Base-by-base conservation (phyloP, 2,329 filamentous ascomycete genomes). In the Penicillium sp. region DNA sequence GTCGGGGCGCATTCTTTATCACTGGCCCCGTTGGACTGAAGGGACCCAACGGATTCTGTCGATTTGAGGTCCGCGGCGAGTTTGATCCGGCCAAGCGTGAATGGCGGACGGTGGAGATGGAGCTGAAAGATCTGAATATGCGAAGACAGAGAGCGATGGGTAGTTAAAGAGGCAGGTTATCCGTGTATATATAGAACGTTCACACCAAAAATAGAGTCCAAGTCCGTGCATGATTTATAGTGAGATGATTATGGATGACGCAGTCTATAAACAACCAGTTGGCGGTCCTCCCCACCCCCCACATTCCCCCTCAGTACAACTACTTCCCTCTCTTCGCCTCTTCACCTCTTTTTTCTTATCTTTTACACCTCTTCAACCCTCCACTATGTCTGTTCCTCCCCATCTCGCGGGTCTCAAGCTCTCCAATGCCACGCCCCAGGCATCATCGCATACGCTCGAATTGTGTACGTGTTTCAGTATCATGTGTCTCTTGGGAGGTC, bases 301-400 rank as follows among this genome's bases (percentile, higher is more conserved):
- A 27, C 24, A 27, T 8, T 27, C 8, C 24, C 24, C 24, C 24
- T 27, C 24, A 5, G 4, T 34, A 34, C 14, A 34, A 34, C 10
- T 11, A 34, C 24, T 27, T 34, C 9, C 40, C 18, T 18, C 40
- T 27, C 40, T 22, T 22, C 8, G 32, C 18, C 43, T 32, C 5
- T 11, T 32, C n/a, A n/a, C 18, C 11, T 34, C 29, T 16, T 6
- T 21, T 38, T 18, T 36, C 14, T 10, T 27, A 11, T 36, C 43
- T 6, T 21, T 38, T 18, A 24, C 22, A n/a, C 29, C 18, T n/a
- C 4, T 29, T 22, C 22, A 40, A 31, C 10, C n/a, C 5, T 21
- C 38, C 16, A 65, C 31, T 49, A 86, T 87, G 84, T 79, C 84
- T 50, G 77, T 86, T 55, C 78, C 81, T 61, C 84, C 83, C 22